Evolutionary conservation across 2,329 filamentous ascomycete species (phyloP).

Genomic region (Intubia oerlemansii): DNA sequence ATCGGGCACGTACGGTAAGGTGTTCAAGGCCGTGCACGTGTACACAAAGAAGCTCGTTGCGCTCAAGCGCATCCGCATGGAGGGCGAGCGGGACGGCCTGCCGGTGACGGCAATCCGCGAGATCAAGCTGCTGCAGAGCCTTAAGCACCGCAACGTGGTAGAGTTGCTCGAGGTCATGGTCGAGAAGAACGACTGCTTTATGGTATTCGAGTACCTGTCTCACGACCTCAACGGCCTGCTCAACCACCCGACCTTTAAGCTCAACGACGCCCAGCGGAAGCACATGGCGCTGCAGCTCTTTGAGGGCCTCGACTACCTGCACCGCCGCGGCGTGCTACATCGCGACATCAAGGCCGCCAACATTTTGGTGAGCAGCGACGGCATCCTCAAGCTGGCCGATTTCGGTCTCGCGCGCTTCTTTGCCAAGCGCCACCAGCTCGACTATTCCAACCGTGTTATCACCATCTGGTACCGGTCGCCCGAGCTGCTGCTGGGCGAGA

Average conservation of each 20-base stretch:
- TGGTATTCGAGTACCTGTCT: constrained; percentile 97
- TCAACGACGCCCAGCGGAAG: constrained; percentile 76
- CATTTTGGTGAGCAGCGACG: constrained; percentile 78
- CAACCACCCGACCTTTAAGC: constrained; percentile 79
- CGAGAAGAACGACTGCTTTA: constrained; percentile 95
- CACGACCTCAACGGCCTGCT: constrained; percentile 89
- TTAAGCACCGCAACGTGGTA: constrained; percentile 67
- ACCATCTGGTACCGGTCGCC: constrained; percentile 96
- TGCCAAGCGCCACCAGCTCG: constrained; percentile 71
- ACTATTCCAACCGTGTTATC: constrained; percentile 97
- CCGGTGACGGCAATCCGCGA: constrained; percentile 80
- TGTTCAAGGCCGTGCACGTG: constrained; percentile 87
- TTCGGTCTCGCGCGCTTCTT: constrained; percentile 95
- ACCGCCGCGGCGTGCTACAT: constrained; percentile 81
- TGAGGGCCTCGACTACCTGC: constrained; percentile 80
- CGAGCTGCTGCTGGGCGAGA: constrained; percentile 77
- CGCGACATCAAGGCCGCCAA: constrained; percentile 98
- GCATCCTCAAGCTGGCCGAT: constrained; percentile 79
- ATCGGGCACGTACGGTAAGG: constrained; percentile 87
- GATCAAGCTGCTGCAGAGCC: constrained; percentile 75
- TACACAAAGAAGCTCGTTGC: constrained; percentile 71
- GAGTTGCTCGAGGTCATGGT: constrained; percentile 87
- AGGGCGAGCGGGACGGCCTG: constrained; percentile 77
- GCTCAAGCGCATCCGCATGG: constrained; percentile 82
- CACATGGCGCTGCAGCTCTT: constrained; percentile 85